Base-by-base conservation (phyloP, 169 alveolate genomes). In the Sarcocystis neurona region DNA sequence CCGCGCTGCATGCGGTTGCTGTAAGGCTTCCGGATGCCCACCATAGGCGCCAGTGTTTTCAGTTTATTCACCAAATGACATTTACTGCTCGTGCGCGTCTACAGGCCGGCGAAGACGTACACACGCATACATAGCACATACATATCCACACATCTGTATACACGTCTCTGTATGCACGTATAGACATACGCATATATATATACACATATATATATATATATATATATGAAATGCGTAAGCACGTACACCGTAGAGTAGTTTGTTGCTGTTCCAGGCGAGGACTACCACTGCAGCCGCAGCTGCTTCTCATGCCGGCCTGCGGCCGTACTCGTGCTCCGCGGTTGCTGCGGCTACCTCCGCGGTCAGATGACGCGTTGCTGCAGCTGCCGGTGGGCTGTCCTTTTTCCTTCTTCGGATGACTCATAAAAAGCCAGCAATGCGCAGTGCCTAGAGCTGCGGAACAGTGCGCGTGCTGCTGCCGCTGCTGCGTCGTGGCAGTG, bases 101-200 rank as follows among this genome's bases (percentile, higher is more conserved):
- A 20, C 30, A 53, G 20, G 20, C 30, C 63, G 63, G 63, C 63
- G 20, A 53, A 12, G 63, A 58, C 79, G 60, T 46, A 77, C 88
- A 44, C 41, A 32, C 47, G 79, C 79, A 43, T 77, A 30, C 30
- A 82, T 10, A 12, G 60, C 41, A 37, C 41, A 5, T 4, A n/a
- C 18, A 58, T 58, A 77, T 37, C 18, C 10, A 23, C 34, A 30
- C 53, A 60, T 37, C 27, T 58, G 63, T 20, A 58, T 32, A 30
- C 43, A 41, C 32, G 88, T 79, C 41, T 77, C 79, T 2, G 88
- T 63, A 8, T 82, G 88, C 63, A 82, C 66, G 79, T 43, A 63
- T 79, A 63, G 78, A 18, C 56, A 41, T 23, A 43, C 78, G 5
- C 79, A 41, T 30, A 56, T 79, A 43, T 56, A 60, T 43, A 43